These are phyloP conservation scores for Hippophae gyantsensis DNA, from an alignment of 306 rosid genomes.

Conservation along the genomic window DNA sequence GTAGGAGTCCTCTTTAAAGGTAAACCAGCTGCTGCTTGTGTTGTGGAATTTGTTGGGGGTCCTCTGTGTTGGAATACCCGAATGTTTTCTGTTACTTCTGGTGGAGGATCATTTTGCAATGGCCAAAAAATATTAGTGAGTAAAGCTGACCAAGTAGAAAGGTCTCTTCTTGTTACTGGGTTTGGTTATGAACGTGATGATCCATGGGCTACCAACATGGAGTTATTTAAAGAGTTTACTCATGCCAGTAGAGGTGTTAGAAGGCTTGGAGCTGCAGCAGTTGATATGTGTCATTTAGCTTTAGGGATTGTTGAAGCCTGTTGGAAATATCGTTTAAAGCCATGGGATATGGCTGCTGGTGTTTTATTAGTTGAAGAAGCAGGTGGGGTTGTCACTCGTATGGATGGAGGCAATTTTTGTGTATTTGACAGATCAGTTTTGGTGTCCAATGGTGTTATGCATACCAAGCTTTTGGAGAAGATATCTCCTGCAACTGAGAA, in stretches of 20 bases:
- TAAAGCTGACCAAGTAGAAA: constrained; percentile 67
- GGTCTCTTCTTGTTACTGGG: constrained; percentile 85
- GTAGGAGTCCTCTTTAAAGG: constrained; percentile 84
- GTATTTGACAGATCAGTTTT: constrained; percentile 91
- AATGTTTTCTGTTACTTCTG: constrained; percentile 76
- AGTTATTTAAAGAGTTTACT: constrained; percentile 78
- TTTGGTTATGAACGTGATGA: constrained; percentile 95
- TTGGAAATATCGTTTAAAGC: constrained; percentile 98
- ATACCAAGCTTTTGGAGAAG: constrained; percentile 69
- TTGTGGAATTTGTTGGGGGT: constrained; percentile 98
- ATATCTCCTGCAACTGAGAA: constrained; percentile 78
- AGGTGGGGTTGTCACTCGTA: constrained; percentile 68
- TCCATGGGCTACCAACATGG: constrained; percentile 83
- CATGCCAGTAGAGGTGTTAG: constrained; percentile 99
- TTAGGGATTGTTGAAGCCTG: constrained; percentile 90
- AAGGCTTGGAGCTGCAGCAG: constrained; percentile 97
- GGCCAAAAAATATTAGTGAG: constrained; percentile 76
- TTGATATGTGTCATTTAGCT: constrained; percentile 97
- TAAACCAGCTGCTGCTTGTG: constrained; percentile 88
- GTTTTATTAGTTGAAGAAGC: constrained; percentile 96
- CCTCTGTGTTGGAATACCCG: constrained; percentile 97
- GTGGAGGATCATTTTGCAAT: constrained; percentile 95
- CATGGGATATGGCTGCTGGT: constrained; percentile 99
- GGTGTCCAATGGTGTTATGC: constrained; percentile 69
- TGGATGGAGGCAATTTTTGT: constrained; percentile 85